phyloP scores from a whole-genome alignment of 768 basidiomycete genomes.

The Collybia sp. region DNA sequence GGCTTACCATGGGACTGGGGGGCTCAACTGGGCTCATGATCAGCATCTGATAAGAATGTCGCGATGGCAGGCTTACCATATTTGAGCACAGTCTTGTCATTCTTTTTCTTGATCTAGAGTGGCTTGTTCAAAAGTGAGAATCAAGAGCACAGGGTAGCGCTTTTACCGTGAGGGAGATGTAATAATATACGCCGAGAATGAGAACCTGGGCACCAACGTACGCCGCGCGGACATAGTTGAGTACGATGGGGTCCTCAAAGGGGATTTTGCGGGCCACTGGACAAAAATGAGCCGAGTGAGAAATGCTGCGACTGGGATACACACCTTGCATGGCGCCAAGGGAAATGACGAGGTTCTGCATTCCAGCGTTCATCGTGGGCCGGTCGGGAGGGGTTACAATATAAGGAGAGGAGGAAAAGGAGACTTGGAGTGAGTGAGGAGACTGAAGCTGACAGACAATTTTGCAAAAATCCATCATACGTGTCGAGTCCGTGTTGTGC shows the following conservation, averaged over 20 bases:
- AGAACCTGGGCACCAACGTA: slow-evolving; percentile 75
- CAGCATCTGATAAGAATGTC: slow-evolving; percentile 5
- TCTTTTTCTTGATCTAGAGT: slow-evolving; percentile 84
- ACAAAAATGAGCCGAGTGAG: not conserved
- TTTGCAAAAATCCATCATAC: not conserved
- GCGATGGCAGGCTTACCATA: slow-evolving; percentile 56
- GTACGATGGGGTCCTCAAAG: slow-evolving; percentile 81
- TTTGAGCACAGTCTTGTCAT: slow-evolving; percentile 94
- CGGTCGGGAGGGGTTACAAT: no score
- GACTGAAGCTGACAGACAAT: not conserved
- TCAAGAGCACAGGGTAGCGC: not conserved
- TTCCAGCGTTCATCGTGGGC: slow-evolving; percentile 62
- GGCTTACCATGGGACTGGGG: slow-evolving; percentile 67
- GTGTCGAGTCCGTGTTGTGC: not conserved
- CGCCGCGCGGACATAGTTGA: slow-evolving; percentile 78
- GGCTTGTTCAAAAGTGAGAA: not conserved
- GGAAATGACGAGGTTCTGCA: slow-evolving; percentile 83
- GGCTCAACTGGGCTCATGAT: slow-evolving; percentile 63
- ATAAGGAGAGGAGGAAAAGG: not conserved
- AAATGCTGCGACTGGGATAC: slow-evolving; percentile 6
- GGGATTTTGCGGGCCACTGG: slow-evolving; percentile 88
- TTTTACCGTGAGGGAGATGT: slow-evolving; percentile 65
- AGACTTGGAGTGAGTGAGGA: not conserved
- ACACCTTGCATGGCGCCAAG: slow-evolving; percentile 90
- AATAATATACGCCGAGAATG: slow-evolving; percentile 77